Evolutionary conservation across 176 grass and related monocot species (phyloP).

Genomic region (Olyra latifolia): DNA sequence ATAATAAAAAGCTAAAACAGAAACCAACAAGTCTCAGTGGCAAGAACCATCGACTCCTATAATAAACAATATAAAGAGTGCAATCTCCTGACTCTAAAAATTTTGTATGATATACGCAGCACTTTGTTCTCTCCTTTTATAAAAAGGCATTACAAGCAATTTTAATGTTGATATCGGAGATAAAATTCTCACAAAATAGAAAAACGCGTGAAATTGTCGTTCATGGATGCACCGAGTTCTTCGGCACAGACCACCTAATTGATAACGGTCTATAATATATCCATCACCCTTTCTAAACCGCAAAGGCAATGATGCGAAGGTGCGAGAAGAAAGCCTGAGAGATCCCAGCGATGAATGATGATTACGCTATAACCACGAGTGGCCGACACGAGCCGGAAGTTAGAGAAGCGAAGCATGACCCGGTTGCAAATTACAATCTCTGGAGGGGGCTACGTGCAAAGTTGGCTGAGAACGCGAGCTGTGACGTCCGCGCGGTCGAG

Average conservation of each 20-base stretch:
- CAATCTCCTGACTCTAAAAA: too few species aligned
- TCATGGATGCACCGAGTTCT: neutral
- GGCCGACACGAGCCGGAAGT: neutral
- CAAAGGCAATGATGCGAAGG: neutral
- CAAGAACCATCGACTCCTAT: too few species aligned
- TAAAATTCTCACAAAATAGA: too few species aligned
- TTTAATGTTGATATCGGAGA: too few species aligned
- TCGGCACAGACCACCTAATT: neutral
- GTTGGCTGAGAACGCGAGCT: neutral
- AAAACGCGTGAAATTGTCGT: too few species aligned
- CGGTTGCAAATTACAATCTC: neutral
- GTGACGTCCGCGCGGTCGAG: neutral
- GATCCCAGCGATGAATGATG: neutral
- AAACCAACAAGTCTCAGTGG: too few species aligned
- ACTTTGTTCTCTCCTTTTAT: too few species aligned
- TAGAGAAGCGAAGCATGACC: too few species aligned
- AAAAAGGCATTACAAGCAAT: too few species aligned
- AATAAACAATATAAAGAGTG: too few species aligned
- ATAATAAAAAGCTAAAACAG: too few species aligned
- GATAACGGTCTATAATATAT: neutral
- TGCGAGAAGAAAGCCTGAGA: neutral
- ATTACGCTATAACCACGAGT: neutral
- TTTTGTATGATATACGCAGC: too few species aligned
- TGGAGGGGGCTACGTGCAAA: neutral
- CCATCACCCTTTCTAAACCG: neutral